Evolutionary conservation across 148 eudicot genomes (phyloP).

Genomic region (Cornus suecica): DNA sequence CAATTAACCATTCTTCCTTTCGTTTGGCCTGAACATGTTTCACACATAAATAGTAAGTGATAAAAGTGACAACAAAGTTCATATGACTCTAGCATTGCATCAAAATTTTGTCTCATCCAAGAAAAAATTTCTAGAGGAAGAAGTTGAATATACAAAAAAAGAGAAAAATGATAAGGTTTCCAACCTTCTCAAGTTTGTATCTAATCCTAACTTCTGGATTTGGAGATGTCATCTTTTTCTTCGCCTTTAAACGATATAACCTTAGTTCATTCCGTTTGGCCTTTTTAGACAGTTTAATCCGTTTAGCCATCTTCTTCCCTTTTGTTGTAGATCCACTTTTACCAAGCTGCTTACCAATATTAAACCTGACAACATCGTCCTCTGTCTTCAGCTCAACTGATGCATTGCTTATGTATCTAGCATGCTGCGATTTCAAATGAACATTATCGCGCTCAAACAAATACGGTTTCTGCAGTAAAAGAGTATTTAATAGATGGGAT

Average conservation of each 20-base stretch:
- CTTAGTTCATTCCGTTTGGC: constrained; percentile 74
- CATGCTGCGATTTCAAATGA: constrained; percentile 21
- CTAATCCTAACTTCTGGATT: constrained; percentile 91
- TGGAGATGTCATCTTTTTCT: constrained; percentile 88
- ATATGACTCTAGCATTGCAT: neutral
- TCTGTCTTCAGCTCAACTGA: constrained; percentile 60
- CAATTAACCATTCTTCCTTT: constrained; percentile 94
- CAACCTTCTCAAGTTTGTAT: constrained; percentile 89
- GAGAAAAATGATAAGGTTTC: neutral
- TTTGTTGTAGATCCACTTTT: constrained; percentile 12
- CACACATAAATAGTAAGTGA: neutral
- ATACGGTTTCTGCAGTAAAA: neutral
- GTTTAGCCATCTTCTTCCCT: constrained; percentile 25
- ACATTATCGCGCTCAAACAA: constrained; percentile 2
- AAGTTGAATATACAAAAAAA: neutral
- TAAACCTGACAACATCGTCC: constrained; percentile 69
- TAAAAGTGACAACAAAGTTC: neutral
- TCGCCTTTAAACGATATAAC: constrained; percentile 80
- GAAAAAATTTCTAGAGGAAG: neutral
- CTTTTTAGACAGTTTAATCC: constrained; percentile 55
- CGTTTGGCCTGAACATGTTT: constrained; percentile 68
- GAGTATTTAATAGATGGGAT: constrained; percentile 2
- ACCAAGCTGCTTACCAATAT: constrained; percentile 30
- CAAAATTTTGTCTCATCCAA: neutral
- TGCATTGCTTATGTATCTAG: constrained; percentile 38